Evolutionary conservation across 1,284 basidiomycete genomes (phyloP).

Genomic region (Ganoderma multipileum): DNA sequence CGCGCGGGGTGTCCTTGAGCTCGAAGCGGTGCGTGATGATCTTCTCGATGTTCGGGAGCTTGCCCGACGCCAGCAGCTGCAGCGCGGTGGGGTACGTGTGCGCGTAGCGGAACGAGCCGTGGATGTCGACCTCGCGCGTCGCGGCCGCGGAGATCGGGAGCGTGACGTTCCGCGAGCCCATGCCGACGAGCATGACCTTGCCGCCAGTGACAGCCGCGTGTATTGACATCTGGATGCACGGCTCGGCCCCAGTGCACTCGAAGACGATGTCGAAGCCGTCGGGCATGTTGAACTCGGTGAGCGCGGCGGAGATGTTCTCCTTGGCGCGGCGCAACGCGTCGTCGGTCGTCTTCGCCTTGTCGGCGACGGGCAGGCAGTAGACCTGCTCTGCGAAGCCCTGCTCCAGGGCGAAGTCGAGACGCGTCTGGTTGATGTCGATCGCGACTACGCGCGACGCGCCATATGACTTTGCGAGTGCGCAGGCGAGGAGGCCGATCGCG

Average conservation of each 20-base stretch:
- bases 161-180: constrained; percentile 87
- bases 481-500: constrained; percentile 90
- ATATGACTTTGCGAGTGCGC: constrained; percentile 74
- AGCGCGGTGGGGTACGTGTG: constrained; percentile 91
- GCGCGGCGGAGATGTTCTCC: constrained; percentile 58
- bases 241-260: constrained; percentile 95
- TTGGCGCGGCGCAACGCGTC: constrained; percentile 75
- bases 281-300: constrained; percentile 64
- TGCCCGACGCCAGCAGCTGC: constrained; percentile 71
- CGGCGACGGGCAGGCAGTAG: constrained; percentile 65
- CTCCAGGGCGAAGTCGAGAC: constrained; percentile 77
- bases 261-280: constrained; percentile 93
- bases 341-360: constrained; percentile 58
- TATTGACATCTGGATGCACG: constrained; percentile 88
- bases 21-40: constrained; percentile 85
- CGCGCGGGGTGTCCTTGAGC: constrained; percentile 69
- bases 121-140: constrained; percentile 90
- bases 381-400: constrained; percentile 82
- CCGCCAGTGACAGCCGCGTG: constrained; percentile 85
- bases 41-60: constrained; percentile 69
- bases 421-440: constrained; percentile 85
- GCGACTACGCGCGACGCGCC: constrained; percentile 79
- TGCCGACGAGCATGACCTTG: constrained; percentile 92
- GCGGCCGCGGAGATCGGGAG: constrained; percentile 88
- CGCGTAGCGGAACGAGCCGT: constrained; percentile 90